A percentile compares a stretch with the other conserved stretches of the same genome.
Evolutionary conservation across 2,329 filamentous ascomycete genomes (phyloP).

Genomic region (Proliferodiscus dingleyae): DNA sequence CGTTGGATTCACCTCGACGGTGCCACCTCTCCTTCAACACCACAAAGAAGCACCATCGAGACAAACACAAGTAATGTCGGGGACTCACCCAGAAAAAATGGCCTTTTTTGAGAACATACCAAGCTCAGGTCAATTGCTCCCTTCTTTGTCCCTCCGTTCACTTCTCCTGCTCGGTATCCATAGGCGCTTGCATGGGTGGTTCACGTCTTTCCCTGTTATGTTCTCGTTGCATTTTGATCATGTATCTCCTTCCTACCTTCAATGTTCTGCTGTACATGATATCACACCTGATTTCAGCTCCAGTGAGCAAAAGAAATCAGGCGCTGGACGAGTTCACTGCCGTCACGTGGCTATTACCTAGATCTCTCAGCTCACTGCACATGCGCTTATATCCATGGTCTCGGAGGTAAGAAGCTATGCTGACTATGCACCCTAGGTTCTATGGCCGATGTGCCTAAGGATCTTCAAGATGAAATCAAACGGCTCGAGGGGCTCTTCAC

Average conservation of each 20-base stretch:
- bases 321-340: conserved; percentile 12
- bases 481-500: conserved; percentile 80
- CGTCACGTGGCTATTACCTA: conserved; percentile 17
- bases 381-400: neutral
- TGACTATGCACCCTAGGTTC: conserved; percentile 56
- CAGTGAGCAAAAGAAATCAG: conserved; percentile 22
- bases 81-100: neutral
- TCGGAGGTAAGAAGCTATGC: conserved; percentile 5
- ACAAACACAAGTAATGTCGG: neutral
- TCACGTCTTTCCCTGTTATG: too few species aligned
- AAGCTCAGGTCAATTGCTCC: neutral
- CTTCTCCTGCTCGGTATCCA: neutral
- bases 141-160: neutral
- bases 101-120: neutral
- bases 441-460: conserved; percentile 84
- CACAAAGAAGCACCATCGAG: neutral
- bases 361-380: neutral
- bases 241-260: neutral
- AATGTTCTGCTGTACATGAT: neutral
- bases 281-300: conserved; percentile 4
- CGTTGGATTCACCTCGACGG: too few species aligned
- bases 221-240: neutral
- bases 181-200: too few species aligned
- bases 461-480: conserved; percentile 75
- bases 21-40: neutral